Conservation (phyloP, 129 eudicot species). For the Artemisia annua region DNA sequence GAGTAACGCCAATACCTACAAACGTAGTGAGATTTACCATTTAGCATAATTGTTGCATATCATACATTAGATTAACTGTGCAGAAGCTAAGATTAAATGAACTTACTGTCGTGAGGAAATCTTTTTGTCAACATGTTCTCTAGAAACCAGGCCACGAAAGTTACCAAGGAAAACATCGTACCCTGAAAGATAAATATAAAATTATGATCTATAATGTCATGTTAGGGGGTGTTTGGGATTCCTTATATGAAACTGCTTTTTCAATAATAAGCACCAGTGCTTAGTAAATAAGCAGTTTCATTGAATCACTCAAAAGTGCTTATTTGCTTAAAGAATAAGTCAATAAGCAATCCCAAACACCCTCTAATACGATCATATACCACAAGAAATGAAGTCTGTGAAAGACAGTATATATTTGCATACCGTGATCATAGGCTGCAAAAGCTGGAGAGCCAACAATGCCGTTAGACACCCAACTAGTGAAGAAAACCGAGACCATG, state of each 20-base stretch:
- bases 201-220: neutral
- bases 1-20: slow-evolving; percentile 87
- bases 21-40: neutral
- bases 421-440: slow-evolving; percentile 95
- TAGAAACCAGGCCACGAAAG: slow-evolving; percentile 85
- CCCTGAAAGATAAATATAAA: slow-evolving; percentile 44
- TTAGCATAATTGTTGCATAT: neutral
- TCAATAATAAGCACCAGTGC: too few species aligned
- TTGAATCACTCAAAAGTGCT: too few species aligned
- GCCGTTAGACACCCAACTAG: slow-evolving; percentile 98
- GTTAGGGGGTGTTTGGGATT: neutral
- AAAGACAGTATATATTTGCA: slow-evolving; percentile 1
- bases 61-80: too few species aligned
- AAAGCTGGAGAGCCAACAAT: slow-evolving; percentile 97
- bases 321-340: too few species aligned
- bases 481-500: neutral
- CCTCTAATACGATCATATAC: too few species aligned
- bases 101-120: slow-evolving; percentile 87
- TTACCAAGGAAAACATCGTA: slow-evolving; percentile 94
- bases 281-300: too few species aligned
- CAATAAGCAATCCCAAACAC: too few species aligned
- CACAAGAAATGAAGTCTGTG: neutral
- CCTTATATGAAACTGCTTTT: too few species aligned
- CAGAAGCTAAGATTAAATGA: neutral
- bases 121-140: slow-evolving; percentile 81